A percentile compares a stretch with the other conserved stretches of the same genome.
Conservation (phyloP, 805 yeast genomes). For the Wickerhamiella sorbophila region DNA sequence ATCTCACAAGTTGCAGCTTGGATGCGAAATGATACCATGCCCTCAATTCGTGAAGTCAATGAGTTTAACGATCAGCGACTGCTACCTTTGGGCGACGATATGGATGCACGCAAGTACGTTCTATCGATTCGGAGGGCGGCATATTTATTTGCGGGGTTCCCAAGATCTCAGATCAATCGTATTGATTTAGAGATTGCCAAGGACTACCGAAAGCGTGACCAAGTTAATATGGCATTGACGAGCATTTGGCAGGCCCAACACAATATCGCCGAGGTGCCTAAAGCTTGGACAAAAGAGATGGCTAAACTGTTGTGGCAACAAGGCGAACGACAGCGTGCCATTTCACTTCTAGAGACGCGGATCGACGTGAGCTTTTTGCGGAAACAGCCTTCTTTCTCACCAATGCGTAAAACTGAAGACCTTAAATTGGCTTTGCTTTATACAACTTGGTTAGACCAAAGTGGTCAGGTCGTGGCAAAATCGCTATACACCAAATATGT, state of each 20-base stretch:
- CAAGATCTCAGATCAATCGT: slow-evolving; percentile 25
- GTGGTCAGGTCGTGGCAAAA: slow-evolving; percentile 68
- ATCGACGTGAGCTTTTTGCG: slow-evolving; percentile 13
- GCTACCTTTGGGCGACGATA: slow-evolving; percentile 34
- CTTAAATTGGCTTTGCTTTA: slow-evolving; percentile 54
- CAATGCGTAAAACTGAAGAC: slow-evolving; percentile 9
- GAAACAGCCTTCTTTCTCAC: slow-evolving; percentile 5
- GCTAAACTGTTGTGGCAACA: slow-evolving; percentile 68
- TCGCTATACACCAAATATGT: slow-evolving; percentile 58
- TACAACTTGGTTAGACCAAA: slow-evolving; percentile 76
- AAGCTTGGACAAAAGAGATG: slow-evolving; percentile 7
- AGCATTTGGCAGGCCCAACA: slow-evolving; percentile 14
- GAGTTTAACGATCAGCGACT: slow-evolving; percentile 13
- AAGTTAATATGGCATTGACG: slow-evolving; percentile 39
- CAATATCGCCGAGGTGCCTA: slow-evolving; percentile 6
- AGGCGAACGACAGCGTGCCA: slow-evolving; percentile 76
- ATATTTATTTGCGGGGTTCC: slow-evolving; percentile 4
- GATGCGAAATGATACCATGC: slow-evolving; percentile 3
- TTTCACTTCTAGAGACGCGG: slow-evolving; percentile 42
- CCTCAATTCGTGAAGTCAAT: not conserved
- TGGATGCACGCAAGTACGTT: slow-evolving; percentile 44
- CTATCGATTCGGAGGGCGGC: slow-evolving; percentile 46
- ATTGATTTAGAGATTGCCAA: slow-evolving; percentile 47
- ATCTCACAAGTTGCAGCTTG: slow-evolving; percentile 30
- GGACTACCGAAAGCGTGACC: slow-evolving; percentile 50